phyloP scores from a whole-genome alignment of 169 alveolate species.

The Plasmodium relictum region DNA sequence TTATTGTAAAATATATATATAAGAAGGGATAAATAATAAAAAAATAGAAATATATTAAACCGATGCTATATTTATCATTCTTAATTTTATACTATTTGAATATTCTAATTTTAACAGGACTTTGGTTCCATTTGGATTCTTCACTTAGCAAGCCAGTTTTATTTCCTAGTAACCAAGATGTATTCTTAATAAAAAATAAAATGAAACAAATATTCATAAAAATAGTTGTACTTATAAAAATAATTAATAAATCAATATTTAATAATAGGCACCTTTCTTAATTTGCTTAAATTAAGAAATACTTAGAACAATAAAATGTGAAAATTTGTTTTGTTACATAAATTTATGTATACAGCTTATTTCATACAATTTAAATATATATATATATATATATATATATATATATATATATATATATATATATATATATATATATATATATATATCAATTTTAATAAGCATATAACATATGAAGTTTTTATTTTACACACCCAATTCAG shows the following conservation, averaged over 20 bases:
- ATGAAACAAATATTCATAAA: not conserved
- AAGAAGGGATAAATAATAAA: not conserved
- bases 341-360: not conserved
- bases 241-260: not conserved
- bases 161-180: slow-evolving; percentile 56
- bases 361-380: not conserved
- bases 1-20: slow-evolving; percentile 3
- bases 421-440: slow-evolving; percentile 2
- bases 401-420: slow-evolving; percentile 1
- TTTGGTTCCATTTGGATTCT: slow-evolving; percentile 73
- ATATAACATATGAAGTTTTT: no score
- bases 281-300: not conserved
- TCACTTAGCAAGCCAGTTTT: slow-evolving; percentile 41
- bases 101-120: slow-evolving; percentile 23
- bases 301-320: no score
- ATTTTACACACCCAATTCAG: no score
- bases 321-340: no score
- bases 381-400: not conserved
- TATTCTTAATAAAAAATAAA: slow-evolving; percentile 11
- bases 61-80: not conserved
- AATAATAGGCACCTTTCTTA: not conserved
- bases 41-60: not conserved
- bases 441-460: not conserved
- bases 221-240: not conserved
- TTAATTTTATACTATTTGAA: not conserved